Base-by-base conservation (phyloP, 2,329 filamentous ascomycete species). In the Pseudogymnoascus sp. region DNA sequence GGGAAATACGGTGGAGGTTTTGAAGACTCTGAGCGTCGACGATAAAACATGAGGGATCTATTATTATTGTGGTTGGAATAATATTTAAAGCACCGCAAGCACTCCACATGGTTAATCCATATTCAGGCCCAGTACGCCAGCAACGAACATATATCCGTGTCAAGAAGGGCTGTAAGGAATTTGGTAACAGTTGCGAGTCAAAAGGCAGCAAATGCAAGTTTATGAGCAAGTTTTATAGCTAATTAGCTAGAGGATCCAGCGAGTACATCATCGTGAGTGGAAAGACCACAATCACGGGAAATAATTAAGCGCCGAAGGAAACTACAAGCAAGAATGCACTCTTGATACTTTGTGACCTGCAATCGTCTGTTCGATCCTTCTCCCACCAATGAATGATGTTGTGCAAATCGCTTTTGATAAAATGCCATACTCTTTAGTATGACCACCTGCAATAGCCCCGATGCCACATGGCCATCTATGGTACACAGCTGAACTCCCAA, bases 1-100 rank as follows among this genome's bases (percentile, higher is more conserved):
- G 3, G 66, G 67, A 0, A 62, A 65, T 10, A 66, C 67, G 7
- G 66, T 67, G 5, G 61, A 62, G 61, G 57, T 38, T 15, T 58
- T 35, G 12, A 57, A 57, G 55, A 26, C 30, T 38, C 30, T 35
- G 55, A 63, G 67, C 19, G 63, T 70, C 26, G 61, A 63, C 26
- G 68, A 70, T 30, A 65, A 68, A 57, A 71, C 69, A 61, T 71
- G 68, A 69, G 26, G 15, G 23, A 4, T 12, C 19, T 18, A 30
- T n/a, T 30, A 13, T 30, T 30, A 30, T 18, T 30, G 18, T 30
- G 26, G 45, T 18, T 52, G 45, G 45, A 30, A 52, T 18, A 52
- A 18, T 52, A 23, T 30, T 52, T 52, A 52, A 52, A 52, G 45
- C 26, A 30, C 26, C 45, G 26, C 26, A 30, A 52, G 45, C 45